Evolutionary conservation across 2,329 filamentous ascomycete genomes (phyloP).

Genomic region (Tolypocladium ophioglossoides): DNA sequence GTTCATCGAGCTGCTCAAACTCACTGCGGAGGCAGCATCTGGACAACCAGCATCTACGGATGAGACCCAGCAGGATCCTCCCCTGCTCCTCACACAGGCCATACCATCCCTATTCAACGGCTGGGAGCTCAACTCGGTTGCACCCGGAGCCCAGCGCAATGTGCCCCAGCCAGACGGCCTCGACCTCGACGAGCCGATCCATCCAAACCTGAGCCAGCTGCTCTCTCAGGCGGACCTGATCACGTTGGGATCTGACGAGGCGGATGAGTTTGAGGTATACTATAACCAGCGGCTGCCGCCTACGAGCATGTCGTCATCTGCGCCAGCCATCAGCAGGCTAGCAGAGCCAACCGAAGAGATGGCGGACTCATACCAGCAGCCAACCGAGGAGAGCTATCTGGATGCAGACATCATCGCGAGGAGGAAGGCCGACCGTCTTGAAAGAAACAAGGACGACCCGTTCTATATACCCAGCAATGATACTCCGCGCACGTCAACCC

Average conservation of each 20-base stretch:
- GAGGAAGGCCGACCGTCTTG: slow-evolving; percentile 64
- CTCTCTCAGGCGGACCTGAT: slow-evolving; percentile 48
- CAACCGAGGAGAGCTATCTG: slow-evolving; percentile 52
- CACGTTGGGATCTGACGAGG: slow-evolving; percentile 38
- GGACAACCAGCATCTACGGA: slow-evolving; percentile 51
- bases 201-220: slow-evolving; percentile 58
- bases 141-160: slow-evolving; percentile 69
- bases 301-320: slow-evolving; percentile 37
- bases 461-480: slow-evolving; percentile 68
- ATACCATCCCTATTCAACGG: slow-evolving; percentile 81
- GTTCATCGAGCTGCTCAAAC: slow-evolving; percentile 78
- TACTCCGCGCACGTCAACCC: slow-evolving; percentile 57
- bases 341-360: slow-evolving; percentile 38
- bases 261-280: slow-evolving; percentile 58
- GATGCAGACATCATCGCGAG: slow-evolving; percentile 65
- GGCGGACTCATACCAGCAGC: slow-evolving; percentile 47
- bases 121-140: slow-evolving; percentile 86
- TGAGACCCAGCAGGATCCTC: slow-evolving; percentile 52
- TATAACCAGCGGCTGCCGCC: slow-evolving; percentile 48
- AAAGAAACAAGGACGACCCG: slow-evolving; percentile 84
- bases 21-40: slow-evolving; percentile 72
- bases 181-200: slow-evolving; percentile 74
- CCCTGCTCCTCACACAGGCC: slow-evolving; percentile 78
- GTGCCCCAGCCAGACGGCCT: slow-evolving; percentile 70
- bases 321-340: slow-evolving; percentile 44